These are phyloP conservation scores for Rossbeevera mucosa DNA, from an alignment of 768 basidiomycete genomes.

Conservation along the genomic window DNA sequence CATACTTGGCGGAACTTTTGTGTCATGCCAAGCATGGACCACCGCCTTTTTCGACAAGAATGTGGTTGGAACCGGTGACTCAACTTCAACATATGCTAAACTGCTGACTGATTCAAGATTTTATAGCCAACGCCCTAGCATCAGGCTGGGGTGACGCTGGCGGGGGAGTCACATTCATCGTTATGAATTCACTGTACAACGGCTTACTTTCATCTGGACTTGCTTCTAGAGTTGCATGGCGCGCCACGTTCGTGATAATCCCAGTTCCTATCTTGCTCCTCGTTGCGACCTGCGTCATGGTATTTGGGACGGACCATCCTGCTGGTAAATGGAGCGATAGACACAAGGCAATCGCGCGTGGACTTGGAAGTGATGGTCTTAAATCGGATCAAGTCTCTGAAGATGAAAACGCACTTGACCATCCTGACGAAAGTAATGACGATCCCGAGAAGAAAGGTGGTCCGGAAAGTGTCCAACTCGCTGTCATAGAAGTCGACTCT, in stretches of 20 bases:
- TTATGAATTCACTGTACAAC: constrained; percentile 53
- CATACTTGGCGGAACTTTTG: constrained; percentile 57
- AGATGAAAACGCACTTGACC: constrained; percentile 14
- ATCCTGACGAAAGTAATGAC: constrained; percentile 20
- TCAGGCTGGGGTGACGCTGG: constrained; percentile 51
- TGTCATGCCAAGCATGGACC: constrained; percentile 59
- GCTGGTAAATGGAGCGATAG: constrained; percentile 50
- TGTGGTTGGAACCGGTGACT: constrained; percentile 35
- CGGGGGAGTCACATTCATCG: constrained; percentile 50
- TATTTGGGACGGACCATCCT: constrained; percentile 52
- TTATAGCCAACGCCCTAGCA: constrained; percentile 48
- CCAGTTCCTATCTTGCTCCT: constrained; percentile 49
- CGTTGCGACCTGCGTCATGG: constrained; percentile 37
- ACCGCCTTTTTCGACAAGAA: constrained; percentile 55
- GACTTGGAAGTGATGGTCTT: neutral
- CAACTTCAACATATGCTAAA: neutral
- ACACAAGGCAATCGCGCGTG: constrained; percentile 33
- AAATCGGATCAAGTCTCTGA: neutral
- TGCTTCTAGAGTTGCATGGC: constrained; percentile 44
- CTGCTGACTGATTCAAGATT: constrained; percentile 20
- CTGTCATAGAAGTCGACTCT: neutral
- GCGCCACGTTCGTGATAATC: constrained; percentile 50
- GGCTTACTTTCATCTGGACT: constrained; percentile 35
- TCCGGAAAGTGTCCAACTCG: constrained; percentile 16
- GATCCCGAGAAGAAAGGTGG: constrained; percentile 28